Base-by-base conservation (phyloP, 1,284 basidiomycete genomes). In the Pyrrhoderma noxium region DNA sequence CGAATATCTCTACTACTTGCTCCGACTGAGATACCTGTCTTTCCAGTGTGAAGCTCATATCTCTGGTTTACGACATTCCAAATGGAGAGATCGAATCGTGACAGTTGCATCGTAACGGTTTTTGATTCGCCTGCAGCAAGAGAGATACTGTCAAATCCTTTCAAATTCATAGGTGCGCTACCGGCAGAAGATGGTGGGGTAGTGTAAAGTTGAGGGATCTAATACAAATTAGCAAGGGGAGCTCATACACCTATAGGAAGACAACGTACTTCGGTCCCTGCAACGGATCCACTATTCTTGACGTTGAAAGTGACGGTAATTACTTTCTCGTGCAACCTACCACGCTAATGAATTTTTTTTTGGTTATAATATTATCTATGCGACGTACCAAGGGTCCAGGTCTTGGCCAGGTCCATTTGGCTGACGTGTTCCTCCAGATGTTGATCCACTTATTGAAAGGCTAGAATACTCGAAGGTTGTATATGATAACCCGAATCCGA, bases 401-500 rank as follows among this genome's bases (percentile, higher is more conserved):
- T 62, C 53, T 16, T 64, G 61, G 7, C 65, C 65, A 5, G 63
- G 58, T 2, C 61, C 63, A 11, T 52, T 51, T 9, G 62, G 52
- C 41, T 62, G 62, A 16, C 61, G 57, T 8, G 57, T 59, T 16
- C 61, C 58, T 70, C 65, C 61, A 8, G 58, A 23, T 4, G 19
- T 45, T 2, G 63, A 62, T 3, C 60, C 61, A 39, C 53, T 59
- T 39, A 65, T 59, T 18, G 54, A 56, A n/a, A 92, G 65, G 18
- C 73, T 65, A 22, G 71, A 76, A 62, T 88, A 89, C 27, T 75
- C 67, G 65, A 94, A 96, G 0, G 68, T 75, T 34, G 92, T 86
- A 70, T 94, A 95, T 53, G 83, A 88, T 58, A 94, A 66, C 0
- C 91, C 91, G 64, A 80, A 91, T 0, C 91, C 91, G 63, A 93